These are phyloP conservation scores for Trichoderma erinaceum DNA, from an alignment of 495 filamentous ascomycete species.

Conservation along the genomic window DNA sequence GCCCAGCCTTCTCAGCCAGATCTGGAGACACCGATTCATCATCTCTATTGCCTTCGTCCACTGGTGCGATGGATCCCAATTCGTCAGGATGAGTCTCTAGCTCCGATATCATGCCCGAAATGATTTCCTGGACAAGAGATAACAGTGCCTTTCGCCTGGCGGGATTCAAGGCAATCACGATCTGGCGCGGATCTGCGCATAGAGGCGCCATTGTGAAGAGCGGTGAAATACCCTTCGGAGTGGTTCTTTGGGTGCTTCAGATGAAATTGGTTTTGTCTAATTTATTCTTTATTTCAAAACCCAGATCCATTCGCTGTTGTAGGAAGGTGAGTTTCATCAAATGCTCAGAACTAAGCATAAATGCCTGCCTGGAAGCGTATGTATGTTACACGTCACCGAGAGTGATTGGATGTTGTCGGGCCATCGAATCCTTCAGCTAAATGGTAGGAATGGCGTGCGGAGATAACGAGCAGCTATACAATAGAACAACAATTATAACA, in stretches of 20 bases:
- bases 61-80: slow-evolving; percentile 6
- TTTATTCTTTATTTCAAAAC: background rate
- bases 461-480: background rate
- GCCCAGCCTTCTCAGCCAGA: background rate
- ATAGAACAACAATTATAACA: background rate
- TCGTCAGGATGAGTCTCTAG: slow-evolving; percentile 25
- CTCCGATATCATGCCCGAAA: slow-evolving; percentile 36
- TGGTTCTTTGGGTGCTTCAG: background rate
- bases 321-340: background rate
- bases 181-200: slow-evolving; percentile 37
- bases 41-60: background rate
- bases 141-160: slow-evolving; percentile 38
- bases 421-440: background rate
- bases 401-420: background rate
- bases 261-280: background rate
- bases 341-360: background rate
- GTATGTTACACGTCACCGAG: background rate
- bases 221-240: background rate
- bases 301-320: background rate
- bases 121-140: slow-evolving; percentile 34
- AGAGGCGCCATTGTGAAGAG: slow-evolving; percentile 36
- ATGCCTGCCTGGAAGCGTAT: background rate
- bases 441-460: background rate
- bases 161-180: slow-evolving; percentile 39
- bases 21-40: slow-evolving; percentile 15